phyloP scores from a whole-genome alignment of 345 rosid species.

The Trapa bicornis region DNA sequence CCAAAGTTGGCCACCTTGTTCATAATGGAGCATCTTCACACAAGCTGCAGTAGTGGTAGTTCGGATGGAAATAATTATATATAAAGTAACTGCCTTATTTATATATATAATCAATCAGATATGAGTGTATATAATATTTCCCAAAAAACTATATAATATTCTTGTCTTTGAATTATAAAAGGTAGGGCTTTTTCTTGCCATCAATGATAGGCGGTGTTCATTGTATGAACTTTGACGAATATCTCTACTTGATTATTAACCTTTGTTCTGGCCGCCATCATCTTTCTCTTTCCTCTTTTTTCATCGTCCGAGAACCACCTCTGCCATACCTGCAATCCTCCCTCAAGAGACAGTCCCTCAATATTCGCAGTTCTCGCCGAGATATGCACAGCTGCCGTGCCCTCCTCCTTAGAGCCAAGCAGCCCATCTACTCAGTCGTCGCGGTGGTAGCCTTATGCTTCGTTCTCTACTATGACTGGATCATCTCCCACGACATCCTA shows the following conservation, averaged over 20 bases:
- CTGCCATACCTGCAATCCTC: neutral
- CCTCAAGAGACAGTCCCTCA: neutral
- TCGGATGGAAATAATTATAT: too few relatives aligned
- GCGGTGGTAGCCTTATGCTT: constrained; percentile 22
- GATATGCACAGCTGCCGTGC: neutral
- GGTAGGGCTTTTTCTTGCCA: too few relatives aligned
- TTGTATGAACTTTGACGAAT: too few relatives aligned
- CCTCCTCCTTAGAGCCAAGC: constrained; percentile 13
- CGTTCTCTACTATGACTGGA: constrained; percentile 25
- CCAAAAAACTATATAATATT: too few relatives aligned
- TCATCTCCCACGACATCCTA: constrained; percentile 14
- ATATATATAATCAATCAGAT: too few relatives aligned
- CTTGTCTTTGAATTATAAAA: too few relatives aligned
- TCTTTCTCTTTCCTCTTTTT: neutral
- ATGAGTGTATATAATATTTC: too few relatives aligned
- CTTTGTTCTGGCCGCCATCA: neutral
- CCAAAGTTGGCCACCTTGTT: too few relatives aligned
- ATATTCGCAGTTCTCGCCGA: neutral
- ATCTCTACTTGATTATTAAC: neutral
- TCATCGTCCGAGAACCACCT: neutral
- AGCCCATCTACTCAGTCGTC: constrained; percentile 16
- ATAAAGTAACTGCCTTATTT: too few relatives aligned
- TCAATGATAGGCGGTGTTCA: too few relatives aligned
- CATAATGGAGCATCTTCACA: too few relatives aligned
- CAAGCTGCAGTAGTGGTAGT: too few relatives aligned